These are phyloP conservation scores for Mycena metata DNA, from an alignment of 768 basidiomycete species.

Conservation along the genomic window DNA sequence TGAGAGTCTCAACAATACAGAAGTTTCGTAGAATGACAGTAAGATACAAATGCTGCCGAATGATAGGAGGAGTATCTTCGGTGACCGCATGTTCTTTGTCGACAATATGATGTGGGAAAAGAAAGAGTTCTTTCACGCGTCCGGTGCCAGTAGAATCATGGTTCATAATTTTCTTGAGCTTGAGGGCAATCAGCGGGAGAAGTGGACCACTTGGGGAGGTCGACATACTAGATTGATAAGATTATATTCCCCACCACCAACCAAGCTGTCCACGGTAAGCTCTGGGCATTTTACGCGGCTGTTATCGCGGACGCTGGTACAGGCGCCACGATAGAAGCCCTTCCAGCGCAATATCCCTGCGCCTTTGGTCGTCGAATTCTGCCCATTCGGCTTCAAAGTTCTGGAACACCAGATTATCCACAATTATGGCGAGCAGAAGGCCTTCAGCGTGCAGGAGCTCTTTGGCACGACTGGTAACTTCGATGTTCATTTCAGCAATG, in stretches of 20 bases:
- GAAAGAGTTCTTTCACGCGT: constrained; percentile 14
- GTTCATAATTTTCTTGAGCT: not conserved
- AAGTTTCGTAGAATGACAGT: not conserved
- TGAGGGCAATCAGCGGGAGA: not conserved
- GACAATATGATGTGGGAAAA: constrained; percentile 4
- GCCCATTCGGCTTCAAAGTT: not conserved
- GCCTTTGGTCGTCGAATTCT: no score
- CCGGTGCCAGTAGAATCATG: constrained; percentile 20
- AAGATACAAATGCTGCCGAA: not conserved
- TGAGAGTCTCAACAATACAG: constrained; percentile 8
- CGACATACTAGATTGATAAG: constrained; percentile 14
- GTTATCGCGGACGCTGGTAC: constrained; percentile 15
- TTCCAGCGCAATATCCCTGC: no score
- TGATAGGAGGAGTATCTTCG: not conserved
- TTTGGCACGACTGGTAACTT: not conserved
- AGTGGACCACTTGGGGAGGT: no score
- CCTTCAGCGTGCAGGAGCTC: not conserved
- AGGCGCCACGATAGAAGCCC: constrained; percentile 4
- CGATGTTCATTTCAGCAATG: not conserved
- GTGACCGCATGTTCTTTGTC: not conserved
- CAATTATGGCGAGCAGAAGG: not conserved
- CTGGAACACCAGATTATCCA: not conserved
- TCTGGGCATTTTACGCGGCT: constrained; percentile 23
- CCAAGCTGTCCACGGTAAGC: constrained; percentile 16
- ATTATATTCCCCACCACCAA: constrained; percentile 24